Evolutionary conservation across 208 protist species (phyloP).

Genomic region (Trypanosoma vivax): DNA sequence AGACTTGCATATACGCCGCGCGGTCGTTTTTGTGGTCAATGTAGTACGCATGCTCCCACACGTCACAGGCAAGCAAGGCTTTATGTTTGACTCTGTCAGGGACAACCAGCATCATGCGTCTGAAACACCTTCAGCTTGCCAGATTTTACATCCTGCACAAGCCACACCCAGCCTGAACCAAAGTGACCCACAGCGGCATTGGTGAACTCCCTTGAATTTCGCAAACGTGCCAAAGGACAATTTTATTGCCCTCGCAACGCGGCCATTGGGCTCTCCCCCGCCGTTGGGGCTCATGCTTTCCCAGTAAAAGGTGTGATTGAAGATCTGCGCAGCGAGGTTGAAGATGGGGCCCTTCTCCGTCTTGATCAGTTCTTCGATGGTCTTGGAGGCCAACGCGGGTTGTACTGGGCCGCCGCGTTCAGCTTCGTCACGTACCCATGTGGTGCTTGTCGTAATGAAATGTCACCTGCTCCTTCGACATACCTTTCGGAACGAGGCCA

Average conservation of each 20-base stretch:
- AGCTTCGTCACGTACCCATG: constrained; percentile 89
- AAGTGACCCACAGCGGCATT: constrained; percentile 83
- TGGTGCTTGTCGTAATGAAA: constrained; percentile 93
- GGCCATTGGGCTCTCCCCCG: constrained; percentile 53
- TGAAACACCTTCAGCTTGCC: constrained; percentile 79
- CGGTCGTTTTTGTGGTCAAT: constrained; percentile 93
- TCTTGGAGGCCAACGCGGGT: constrained; percentile 61
- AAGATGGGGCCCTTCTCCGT: constrained; percentile 76
- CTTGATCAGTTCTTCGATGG: constrained; percentile 80
- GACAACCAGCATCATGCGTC: constrained; percentile 61
- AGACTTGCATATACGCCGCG: constrained; percentile 84
- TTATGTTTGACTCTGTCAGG: constrained; percentile 34
- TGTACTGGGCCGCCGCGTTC: constrained; percentile 66
- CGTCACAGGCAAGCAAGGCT: constrained; percentile 88
- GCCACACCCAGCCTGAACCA: constrained; percentile 93
- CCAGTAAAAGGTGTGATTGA: constrained; percentile 95
- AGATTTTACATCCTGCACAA: constrained; percentile 78
- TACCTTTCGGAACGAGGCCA: constrained; percentile 72
- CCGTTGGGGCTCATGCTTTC: constrained; percentile 64
- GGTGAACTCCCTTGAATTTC: constrained; percentile 92
- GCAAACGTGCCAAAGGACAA: constrained; percentile 77
- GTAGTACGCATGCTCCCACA: constrained; percentile 96
- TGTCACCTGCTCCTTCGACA: constrained; percentile 83
- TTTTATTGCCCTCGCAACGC: constrained; percentile 65
- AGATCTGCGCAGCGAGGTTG: constrained; percentile 92